Evolutionary conservation across 129 eudicot genomes (phyloP), one percentile per base, ranked within the genome.

Genomic region (Logfia minima): DNA sequence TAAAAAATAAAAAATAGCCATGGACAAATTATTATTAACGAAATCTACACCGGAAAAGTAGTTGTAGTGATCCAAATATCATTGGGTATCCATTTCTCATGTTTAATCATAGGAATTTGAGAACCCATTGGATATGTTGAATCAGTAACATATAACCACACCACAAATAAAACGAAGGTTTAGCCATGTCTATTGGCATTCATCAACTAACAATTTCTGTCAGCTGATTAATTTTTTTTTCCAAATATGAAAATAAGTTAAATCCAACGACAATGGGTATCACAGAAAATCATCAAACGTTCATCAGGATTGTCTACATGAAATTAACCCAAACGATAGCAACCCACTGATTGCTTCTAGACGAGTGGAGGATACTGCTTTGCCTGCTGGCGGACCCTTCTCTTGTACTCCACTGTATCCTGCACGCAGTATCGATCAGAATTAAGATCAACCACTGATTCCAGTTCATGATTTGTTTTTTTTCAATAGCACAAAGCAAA

Each of bases 361-460:
- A 90, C 80, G 41, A 85, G 83, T 18, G 97, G 81, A 0, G 97
- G 97, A 52, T 87, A 92, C 65, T 74, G 89, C 84, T 92, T 92
- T 14, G 97, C 96, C 78, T 92, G 97, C 62, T 80, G 86, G 14
- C 89, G 85, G 19, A 92, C 90, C 79, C 96, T 84, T 81, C 84
- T 89, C 82, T 84, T 92, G 84, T 92, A 92, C 85, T 92, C 97
- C 75, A 66, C 83, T 4, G 83, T 70, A 71, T 92, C 97, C 97
- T 92, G 88, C 85, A 83, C 19, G 22, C 23, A 35, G 68, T 17
- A 52, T 41, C 45, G 14, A 51, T 48, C 68, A 65, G 18, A 71
- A 72, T 14, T 23, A 52, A 34, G 21, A 77, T 59, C 19, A 60
- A 76, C 6, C 18, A 11, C 55, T 0, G 55, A 48, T 48, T 48